Conservation (phyloP, 768 basidiomycete species). For the Gelatoporia subvermispora region DNA sequence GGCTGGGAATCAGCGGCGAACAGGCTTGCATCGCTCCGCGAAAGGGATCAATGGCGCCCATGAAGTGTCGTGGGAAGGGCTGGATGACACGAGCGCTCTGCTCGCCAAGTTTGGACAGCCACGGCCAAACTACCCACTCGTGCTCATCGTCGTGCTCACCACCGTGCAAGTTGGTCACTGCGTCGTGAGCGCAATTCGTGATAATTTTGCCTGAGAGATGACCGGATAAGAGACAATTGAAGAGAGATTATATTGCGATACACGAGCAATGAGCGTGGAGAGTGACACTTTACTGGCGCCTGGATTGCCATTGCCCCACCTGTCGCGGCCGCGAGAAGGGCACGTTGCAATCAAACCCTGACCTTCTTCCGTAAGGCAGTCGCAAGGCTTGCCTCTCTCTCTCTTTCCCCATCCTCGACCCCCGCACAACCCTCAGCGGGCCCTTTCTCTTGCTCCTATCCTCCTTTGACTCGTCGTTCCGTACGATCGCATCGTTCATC, state of each 20-base stretch:
- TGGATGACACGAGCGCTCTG: too few species aligned
- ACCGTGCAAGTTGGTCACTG: too few species aligned
- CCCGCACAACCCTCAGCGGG: conserved; percentile 19
- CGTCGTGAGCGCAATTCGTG: too few species aligned
- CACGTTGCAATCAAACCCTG: conserved; percentile 78
- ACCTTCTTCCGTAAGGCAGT: conserved; percentile 39
- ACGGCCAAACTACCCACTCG: too few species aligned
- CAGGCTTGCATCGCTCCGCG: conserved; percentile 8
- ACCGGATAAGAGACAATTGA: neutral
- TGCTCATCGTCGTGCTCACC: too few species aligned
- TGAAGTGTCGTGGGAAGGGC: too few species aligned
- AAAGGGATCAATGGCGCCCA: too few species aligned
- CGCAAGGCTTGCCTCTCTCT: conserved; percentile 54
- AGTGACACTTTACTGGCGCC: conserved; percentile 5
- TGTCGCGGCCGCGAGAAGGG: conserved; percentile 53
- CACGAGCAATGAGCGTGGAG: conserved; percentile 19
- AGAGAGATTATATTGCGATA: conserved; percentile 12
- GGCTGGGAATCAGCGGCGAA: neutral
- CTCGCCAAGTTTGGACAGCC: too few species aligned
- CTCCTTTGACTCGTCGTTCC: neutral
- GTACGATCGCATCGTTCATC: conserved; percentile 20
- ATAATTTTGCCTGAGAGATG: too few species aligned
- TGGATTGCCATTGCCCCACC: conserved; percentile 11
- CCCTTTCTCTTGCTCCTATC: conserved; percentile 1
- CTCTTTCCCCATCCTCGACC: conserved; percentile 42